Evolutionary conservation across 805 yeast genomes (phyloP).

Genomic region (Ogataea pignaliae): DNA sequence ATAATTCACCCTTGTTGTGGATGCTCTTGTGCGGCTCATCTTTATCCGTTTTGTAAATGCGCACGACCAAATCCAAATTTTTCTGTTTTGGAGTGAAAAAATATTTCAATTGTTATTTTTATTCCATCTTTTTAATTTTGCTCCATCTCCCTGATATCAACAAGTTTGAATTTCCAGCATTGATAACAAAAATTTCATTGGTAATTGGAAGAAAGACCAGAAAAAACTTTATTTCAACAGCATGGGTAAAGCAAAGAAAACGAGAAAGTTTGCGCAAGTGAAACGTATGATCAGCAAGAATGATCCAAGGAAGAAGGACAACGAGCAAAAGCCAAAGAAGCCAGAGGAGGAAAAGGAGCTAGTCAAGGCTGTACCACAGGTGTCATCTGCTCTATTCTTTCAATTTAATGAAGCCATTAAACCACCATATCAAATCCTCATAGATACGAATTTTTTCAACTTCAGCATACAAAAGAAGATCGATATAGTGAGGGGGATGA

Average conservation of each 20-base stretch:
- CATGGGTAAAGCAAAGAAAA: conserved; percentile 97
- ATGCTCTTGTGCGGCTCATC: too few relatives aligned
- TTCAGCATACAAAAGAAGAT: conserved; percentile 94
- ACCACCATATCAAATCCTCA: conserved; percentile 96
- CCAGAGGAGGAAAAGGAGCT: conserved; percentile 69
- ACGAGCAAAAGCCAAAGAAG: conserved; percentile 35
- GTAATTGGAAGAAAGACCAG: neutral
- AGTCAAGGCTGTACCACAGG: conserved; percentile 79
- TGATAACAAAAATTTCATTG: neutral
- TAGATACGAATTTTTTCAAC: conserved; percentile 96
- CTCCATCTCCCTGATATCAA: neutral
- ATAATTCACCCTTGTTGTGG: too few relatives aligned
- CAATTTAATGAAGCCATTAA: conserved; percentile 90
- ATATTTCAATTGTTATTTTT: neutral
- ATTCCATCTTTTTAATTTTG: neutral
- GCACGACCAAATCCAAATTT: too few relatives aligned
- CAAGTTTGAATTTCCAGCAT: neutral
- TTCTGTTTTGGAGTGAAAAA: too few relatives aligned
- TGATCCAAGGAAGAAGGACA: conserved; percentile 56
- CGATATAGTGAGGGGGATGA: conserved; percentile 92
- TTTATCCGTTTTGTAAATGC: too few relatives aligned
- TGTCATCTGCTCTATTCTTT: conserved; percentile 91
- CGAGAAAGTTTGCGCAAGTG: conserved; percentile 92
- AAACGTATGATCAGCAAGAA: conserved; percentile 76
- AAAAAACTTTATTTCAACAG: neutral